phyloP scores from a whole-genome alignment of 345 rosid species.

The Geranium brycei region DNA sequence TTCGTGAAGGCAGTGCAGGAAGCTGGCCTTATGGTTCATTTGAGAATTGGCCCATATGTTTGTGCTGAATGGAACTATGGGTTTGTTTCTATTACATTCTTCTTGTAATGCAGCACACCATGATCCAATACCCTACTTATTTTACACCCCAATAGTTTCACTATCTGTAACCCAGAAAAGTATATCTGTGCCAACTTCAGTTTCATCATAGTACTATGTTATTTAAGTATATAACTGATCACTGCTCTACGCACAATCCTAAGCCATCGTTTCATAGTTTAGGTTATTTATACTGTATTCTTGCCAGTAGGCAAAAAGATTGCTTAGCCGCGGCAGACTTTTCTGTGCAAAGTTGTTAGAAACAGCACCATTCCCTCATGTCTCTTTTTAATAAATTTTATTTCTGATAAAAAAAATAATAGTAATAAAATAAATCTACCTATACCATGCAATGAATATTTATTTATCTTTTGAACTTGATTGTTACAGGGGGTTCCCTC shows the following conservation, averaged over 20 bases:
- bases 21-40: constrained; percentile 52
- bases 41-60: constrained; percentile 67
- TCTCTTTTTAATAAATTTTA: too few species aligned
- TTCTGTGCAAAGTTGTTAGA: not conserved
- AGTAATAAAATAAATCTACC: too few species aligned
- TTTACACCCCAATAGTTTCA: not conserved
- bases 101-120: not conserved
- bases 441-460: not conserved
- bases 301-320: not conserved
- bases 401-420: too few species aligned
- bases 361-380: too few species aligned
- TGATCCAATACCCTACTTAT: not conserved
- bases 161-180: not conserved
- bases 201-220: not conserved
- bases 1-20: constrained; percentile 44
- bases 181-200: not conserved
- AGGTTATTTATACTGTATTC: not conserved
- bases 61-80: constrained; percentile 76
- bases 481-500: constrained; percentile 44
- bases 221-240: not conserved
- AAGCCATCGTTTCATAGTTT: not conserved
- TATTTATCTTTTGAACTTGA: not conserved
- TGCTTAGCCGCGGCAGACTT: not conserved
- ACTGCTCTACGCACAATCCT: not conserved
- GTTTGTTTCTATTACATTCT: constrained; percentile 16